Conservation (phyloP, 1,284 basidiomycete genomes). For the Ganoderma multipileum region DNA sequence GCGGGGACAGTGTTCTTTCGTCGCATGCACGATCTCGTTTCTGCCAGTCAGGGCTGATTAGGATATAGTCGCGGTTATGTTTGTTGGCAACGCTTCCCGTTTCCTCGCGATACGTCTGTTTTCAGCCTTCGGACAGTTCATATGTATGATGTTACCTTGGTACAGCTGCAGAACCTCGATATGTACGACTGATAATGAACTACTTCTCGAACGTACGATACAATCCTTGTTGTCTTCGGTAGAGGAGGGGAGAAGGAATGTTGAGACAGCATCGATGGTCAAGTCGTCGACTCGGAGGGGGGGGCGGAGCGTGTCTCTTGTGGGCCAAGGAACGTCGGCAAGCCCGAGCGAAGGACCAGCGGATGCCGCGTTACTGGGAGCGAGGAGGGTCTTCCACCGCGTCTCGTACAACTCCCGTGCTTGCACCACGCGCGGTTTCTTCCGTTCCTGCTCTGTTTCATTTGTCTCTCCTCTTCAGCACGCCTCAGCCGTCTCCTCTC, state of each 20-base stretch:
- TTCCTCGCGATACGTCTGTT: not conserved
- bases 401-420: conserved; percentile 62
- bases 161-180: too few relatives aligned
- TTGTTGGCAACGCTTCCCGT: not conserved
- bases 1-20: not conserved
- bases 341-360: conserved; percentile 49
- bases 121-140: too few relatives aligned
- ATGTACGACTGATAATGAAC: too few relatives aligned
- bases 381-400: conserved; percentile 63
- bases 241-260: conserved; percentile 60
- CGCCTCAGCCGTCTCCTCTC: conserved; percentile 61
- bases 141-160: too few relatives aligned
- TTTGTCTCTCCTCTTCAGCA: conserved; percentile 56
- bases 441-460: conserved; percentile 53
- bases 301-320: conserved; percentile 28
- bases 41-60: not conserved
- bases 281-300: conserved; percentile 52
- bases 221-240: not conserved
- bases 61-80: too few relatives aligned
- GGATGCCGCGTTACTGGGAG: conserved; percentile 27
- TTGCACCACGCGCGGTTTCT: conserved; percentile 47
- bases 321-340: conserved; percentile 83
- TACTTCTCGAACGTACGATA: too few relatives aligned
- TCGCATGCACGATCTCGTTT: not conserved
- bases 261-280: conserved; percentile 61